phyloP scores from a whole-genome alignment of 164 flowering plant genomes.

The Echeveria elegans region DNA sequence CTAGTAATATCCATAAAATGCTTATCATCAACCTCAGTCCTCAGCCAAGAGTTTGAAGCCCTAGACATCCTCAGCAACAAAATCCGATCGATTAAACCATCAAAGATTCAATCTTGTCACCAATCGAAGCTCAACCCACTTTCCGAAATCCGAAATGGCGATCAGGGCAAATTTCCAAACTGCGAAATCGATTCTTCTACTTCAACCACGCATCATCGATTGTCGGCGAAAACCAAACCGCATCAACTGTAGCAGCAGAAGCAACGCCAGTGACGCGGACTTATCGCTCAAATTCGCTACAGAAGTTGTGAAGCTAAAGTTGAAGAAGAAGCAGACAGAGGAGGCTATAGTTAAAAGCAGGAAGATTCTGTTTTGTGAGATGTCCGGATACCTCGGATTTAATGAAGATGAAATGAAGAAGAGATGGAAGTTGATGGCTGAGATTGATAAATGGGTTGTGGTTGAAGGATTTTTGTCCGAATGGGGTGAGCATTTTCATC shows the following conservation, averaged over 20 bases:
- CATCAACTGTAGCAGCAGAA: slow-evolving; percentile 11
- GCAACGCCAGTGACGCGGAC: slow-evolving; percentile 25
- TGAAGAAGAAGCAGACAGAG: slow-evolving; percentile 26
- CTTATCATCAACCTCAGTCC: too few species aligned
- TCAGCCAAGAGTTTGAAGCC: neutral
- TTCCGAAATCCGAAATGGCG: slow-evolving; percentile 21
- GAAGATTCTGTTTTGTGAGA: slow-evolving; percentile 41
- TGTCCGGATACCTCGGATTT: slow-evolving; percentile 32
- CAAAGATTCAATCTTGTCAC: slow-evolving; percentile 9
- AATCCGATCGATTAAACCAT: neutral
- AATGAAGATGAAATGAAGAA: slow-evolving; percentile 35
- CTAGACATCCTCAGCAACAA: neutral
- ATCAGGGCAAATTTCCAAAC: slow-evolving; percentile 17
- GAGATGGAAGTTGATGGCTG: slow-evolving; percentile 45
- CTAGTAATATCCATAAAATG: too few species aligned
- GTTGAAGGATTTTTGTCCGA: slow-evolving; percentile 50
- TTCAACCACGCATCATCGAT: slow-evolving; percentile 3
- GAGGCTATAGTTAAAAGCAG: slow-evolving; percentile 71
- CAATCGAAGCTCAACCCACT: neutral
- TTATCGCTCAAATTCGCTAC: slow-evolving; percentile 38
- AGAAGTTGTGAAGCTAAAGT: slow-evolving; percentile 29
- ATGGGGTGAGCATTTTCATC: slow-evolving; percentile 66
- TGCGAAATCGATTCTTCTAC: slow-evolving; percentile 3
- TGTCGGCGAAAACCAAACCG: too few species aligned
- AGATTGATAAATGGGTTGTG: slow-evolving; percentile 48